Conservation (phyloP, 1,284 basidiomycete genomes). For the Xerocomus minutiporus region DNA sequence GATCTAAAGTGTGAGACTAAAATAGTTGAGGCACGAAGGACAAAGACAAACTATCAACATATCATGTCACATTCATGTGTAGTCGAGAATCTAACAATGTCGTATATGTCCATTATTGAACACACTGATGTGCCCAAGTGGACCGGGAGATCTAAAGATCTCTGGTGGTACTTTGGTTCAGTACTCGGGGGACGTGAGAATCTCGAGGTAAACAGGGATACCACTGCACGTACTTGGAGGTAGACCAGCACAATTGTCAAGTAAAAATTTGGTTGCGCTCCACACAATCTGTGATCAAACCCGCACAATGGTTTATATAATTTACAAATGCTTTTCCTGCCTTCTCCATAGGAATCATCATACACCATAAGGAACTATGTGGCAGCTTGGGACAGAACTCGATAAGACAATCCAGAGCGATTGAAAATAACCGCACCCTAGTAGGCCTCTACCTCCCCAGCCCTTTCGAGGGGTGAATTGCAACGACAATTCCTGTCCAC, state of each 20-base stretch:
- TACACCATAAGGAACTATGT: slow-evolving; percentile 55
- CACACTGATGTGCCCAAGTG: too few relatives aligned
- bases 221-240: too few relatives aligned
- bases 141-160: background rate
- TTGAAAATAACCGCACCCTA: slow-evolving; percentile 55
- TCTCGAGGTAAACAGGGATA: too few relatives aligned
- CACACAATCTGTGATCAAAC: too few relatives aligned
- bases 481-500: slow-evolving; percentile 36
- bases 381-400: slow-evolving; percentile 48
- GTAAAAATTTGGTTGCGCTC: too few relatives aligned
- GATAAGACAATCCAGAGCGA: background rate
- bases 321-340: background rate
- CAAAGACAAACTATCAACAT: too few relatives aligned
- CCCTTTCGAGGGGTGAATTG: slow-evolving; percentile 53
- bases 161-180: slow-evolving; percentile 37
- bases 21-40: too few relatives aligned
- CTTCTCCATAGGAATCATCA: slow-evolving; percentile 9
- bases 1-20: too few relatives aligned
- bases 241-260: too few relatives aligned
- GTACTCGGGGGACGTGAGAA: slow-evolving; percentile 39
- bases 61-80: too few relatives aligned
- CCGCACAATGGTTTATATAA: background rate
- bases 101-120: too few relatives aligned
- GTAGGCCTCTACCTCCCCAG: slow-evolving; percentile 75
- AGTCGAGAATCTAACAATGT: too few relatives aligned